Percentiles rank a stretch among this genome's conserved stretches.
Conservation (phyloP, 441 rosid species). For the Brassica balearica region DNA sequence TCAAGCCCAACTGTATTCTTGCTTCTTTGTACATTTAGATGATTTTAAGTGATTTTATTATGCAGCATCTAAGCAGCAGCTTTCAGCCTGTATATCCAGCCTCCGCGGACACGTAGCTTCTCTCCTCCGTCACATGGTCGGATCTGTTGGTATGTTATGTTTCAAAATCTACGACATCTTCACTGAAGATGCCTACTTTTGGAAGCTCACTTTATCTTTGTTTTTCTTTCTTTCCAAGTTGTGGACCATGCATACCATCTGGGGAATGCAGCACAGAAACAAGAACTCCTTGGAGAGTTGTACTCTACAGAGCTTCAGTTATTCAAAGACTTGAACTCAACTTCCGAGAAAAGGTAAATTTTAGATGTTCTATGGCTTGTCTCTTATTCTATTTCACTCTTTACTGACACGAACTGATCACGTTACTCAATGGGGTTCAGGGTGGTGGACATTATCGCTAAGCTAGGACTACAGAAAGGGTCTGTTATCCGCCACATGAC, state of each 20-base stretch:
- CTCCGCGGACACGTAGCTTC: constrained; percentile 84
- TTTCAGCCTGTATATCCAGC: constrained; percentile 68
- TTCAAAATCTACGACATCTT: constrained; percentile 7
- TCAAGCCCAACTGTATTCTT: neutral
- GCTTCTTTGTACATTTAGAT: constrained; percentile 7
- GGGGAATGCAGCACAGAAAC: constrained; percentile 83
- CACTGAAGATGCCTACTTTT: constrained; percentile 2
- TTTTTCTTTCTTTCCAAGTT: constrained; percentile 47
- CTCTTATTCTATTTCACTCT: constrained; percentile 23
- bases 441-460: constrained; percentile 80
- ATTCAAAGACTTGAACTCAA: constrained; percentile 71
- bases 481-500: constrained; percentile 78
- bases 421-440: constrained; percentile 47
- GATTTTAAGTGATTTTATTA: constrained; percentile 18
- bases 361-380: constrained; percentile 16
- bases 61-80: constrained; percentile 85
- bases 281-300: constrained; percentile 86
- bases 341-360: constrained; percentile 75
- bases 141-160: constrained; percentile 79
- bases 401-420: constrained; percentile 9
- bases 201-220: constrained; percentile 22
- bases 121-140: constrained; percentile 91
- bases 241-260: constrained; percentile 84
- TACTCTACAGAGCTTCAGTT: constrained; percentile 91
- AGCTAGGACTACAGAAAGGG: constrained; percentile 67